Evolutionary conservation across 805 yeast species (phyloP), one percentile per base, ranked within the genome.

Genomic region (Saccharomycopsis lassenensis): DNA sequence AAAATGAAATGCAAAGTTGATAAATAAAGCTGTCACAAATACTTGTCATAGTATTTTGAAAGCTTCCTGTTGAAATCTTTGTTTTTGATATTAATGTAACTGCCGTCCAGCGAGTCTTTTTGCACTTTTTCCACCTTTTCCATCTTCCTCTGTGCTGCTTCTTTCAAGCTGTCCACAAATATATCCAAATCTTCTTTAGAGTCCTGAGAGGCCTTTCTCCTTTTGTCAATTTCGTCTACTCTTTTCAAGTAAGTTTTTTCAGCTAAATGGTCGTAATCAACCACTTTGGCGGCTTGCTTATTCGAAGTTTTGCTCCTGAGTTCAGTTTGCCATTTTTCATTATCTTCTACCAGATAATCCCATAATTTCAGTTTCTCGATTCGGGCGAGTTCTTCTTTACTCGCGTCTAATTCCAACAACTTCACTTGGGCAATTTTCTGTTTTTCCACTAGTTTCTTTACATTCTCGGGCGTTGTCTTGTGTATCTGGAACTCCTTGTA

Each of bases 21-120:
- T 21, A 14, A 21, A 31, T 16, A 28, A 14, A 28, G 5, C 11
- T 4, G n/a, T 28, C n/a, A 28, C 17, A 14, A 17, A 31, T 57
- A 59, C 39, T 61, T 58, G 41, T 65, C 67, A 46, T 73, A 75
- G 43, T 73, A 73, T 22, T 86, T 59, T 30, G 69, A 55, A 45
- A 82, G 58, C 49, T 82, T 81, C 51, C 68, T 70, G 56, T 81
- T 82, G 56, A 81, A 82, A 46, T 77, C 77, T 50, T 67, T 69
- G 60, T 82, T 82, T 54, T 76, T 77, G 45, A 76, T 84, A 51
- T 77, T 81, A 50, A 82, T 71, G 52, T 58, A 67, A 14, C n/a
- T n/a, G n/a, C n/a, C n/a, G n/a, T n/a, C n/a, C n/a, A n/a, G n/a
- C n/a, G n/a, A 24, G 22, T n/a, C 20, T 16, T 18, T 24, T 45